phyloP scores from a whole-genome alignment of 2,329 filamentous ascomycete genomes.

The Fusarium gaditjirri region DNA sequence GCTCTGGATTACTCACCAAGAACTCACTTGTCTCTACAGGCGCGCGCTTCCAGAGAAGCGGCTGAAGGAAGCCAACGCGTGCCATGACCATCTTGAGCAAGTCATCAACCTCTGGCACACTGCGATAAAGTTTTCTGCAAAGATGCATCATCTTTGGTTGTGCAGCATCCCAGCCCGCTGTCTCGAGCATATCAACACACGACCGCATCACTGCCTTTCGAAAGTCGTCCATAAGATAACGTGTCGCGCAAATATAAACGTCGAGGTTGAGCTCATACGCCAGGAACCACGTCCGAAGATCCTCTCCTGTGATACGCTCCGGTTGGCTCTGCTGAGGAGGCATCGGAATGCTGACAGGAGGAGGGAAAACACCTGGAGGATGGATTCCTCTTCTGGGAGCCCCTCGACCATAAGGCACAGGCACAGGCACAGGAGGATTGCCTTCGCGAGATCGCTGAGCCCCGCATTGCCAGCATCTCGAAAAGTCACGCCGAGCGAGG shows the following conservation, averaged over 20 bases:
- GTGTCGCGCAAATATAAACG: conserved; percentile 61
- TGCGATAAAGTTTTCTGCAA: conserved; percentile 56
- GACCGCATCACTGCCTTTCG: conserved; percentile 54
- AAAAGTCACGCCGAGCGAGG: conserved; percentile 29
- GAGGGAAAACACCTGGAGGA: conserved; percentile 8
- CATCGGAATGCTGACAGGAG: not conserved
- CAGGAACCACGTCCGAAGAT: conserved; percentile 59
- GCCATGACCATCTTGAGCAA: conserved; percentile 61
- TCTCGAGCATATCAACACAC: conserved; percentile 59
- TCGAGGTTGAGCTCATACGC: conserved; percentile 59
- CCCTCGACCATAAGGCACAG: conserved; percentile 7
- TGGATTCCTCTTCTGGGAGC: conserved; percentile 8
- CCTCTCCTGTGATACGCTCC: conserved; percentile 54
- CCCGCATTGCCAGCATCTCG: conserved; percentile 42
- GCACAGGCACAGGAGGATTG: not conserved
- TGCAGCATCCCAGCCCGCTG: conserved; percentile 55
- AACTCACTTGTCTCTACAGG: conserved; percentile 56
- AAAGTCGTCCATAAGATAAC: conserved; percentile 59
- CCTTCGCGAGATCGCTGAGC: conserved; percentile 27
- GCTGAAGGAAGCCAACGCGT: conserved; percentile 60
- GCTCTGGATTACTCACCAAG: conserved; percentile 56
- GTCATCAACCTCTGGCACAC: conserved; percentile 55
- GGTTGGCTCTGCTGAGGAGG: not conserved
- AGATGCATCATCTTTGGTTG: conserved; percentile 56
- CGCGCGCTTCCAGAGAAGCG: conserved; percentile 54